Evolutionary conservation across 306 rosid species (phyloP).

Genomic region (Delonix regia): DNA sequence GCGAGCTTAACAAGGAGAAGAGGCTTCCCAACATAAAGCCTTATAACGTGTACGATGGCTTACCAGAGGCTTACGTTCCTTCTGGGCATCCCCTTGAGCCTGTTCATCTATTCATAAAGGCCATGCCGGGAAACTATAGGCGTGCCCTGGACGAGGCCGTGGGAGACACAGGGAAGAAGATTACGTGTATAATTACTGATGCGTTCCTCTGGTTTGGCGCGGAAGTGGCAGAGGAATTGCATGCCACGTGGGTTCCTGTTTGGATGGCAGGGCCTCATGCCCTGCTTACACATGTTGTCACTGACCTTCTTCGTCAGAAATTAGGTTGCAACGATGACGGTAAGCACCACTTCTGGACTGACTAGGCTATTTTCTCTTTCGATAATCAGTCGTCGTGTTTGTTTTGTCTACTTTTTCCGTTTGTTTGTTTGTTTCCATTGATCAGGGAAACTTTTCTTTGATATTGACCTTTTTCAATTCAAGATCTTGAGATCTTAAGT

Average conservation of each 20-base stretch:
- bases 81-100: slow-evolving; percentile 36
- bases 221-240: slow-evolving; percentile 51
- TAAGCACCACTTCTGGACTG: background rate
- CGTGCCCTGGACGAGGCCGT: slow-evolving; percentile 43
- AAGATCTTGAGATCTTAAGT: too few relatives aligned
- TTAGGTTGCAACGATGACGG: background rate
- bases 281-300: slow-evolving; percentile 47
- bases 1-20: background rate
- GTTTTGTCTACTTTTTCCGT: too few relatives aligned
- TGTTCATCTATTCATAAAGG: slow-evolving; percentile 43
- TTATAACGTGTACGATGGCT: slow-evolving; percentile 59
- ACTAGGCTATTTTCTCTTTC: background rate
- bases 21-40: slow-evolving; percentile 36
- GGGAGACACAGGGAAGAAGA: slow-evolving; percentile 33
- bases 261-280: slow-evolving; percentile 82
- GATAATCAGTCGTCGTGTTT: background rate
- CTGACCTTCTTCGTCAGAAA: slow-evolving; percentile 44
- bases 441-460: too few relatives aligned
- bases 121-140: slow-evolving; percentile 43
- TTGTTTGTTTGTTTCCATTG: too few relatives aligned
- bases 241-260: slow-evolving; percentile 69
- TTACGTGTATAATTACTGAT: slow-evolving; percentile 66
- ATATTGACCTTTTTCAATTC: too few relatives aligned
- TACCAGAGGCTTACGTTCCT: slow-evolving; percentile 46
- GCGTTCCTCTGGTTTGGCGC: slow-evolving; percentile 73